Evolutionary conservation across 768 basidiomycete genomes (phyloP).

Genomic region (Boletus rubescentipes): DNA sequence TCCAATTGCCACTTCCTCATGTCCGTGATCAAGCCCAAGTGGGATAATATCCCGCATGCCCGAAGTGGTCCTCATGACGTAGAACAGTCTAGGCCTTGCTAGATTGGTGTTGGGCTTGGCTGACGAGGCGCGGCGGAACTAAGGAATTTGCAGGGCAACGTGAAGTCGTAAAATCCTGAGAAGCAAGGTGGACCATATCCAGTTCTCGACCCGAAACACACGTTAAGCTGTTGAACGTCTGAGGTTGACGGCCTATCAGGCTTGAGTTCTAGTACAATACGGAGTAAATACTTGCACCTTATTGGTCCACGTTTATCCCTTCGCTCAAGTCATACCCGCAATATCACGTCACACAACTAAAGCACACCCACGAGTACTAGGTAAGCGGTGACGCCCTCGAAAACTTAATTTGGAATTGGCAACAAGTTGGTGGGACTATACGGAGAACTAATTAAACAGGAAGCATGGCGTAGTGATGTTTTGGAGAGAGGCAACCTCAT

Average conservation of each 20-base stretch:
- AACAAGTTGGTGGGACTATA: conserved; percentile 34
- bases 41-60: conserved; percentile 92
- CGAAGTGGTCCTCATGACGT: conserved; percentile 93
- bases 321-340: conserved; percentile 19
- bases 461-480: conserved; percentile 4
- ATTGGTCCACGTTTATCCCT: conserved; percentile 62
- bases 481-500: background rate
- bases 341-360: conserved; percentile 22
- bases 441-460: conserved; percentile 27
- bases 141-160: conserved; percentile 80
- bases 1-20: conserved; percentile 97
- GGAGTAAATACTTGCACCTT: conserved; percentile 76
- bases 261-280: conserved; percentile 86
- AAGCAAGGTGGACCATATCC: conserved; percentile 86
- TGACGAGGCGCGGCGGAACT: conserved; percentile 74
- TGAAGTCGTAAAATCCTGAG: conserved; percentile 85
- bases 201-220: conserved; percentile 87
- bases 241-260: conserved; percentile 82
- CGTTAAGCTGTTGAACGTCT: conserved; percentile 76
- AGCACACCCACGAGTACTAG: conserved; percentile 20
- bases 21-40: conserved; percentile 93
- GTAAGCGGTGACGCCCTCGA: conserved; percentile 45
- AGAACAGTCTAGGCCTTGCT: conserved; percentile 73
- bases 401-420: conserved; percentile 47
- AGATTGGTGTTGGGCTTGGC: conserved; percentile 88